Base-by-base conservation (phyloP, 192 early-diverging fungal genomes). In the Phycomyces blakesleeanus region DNA sequence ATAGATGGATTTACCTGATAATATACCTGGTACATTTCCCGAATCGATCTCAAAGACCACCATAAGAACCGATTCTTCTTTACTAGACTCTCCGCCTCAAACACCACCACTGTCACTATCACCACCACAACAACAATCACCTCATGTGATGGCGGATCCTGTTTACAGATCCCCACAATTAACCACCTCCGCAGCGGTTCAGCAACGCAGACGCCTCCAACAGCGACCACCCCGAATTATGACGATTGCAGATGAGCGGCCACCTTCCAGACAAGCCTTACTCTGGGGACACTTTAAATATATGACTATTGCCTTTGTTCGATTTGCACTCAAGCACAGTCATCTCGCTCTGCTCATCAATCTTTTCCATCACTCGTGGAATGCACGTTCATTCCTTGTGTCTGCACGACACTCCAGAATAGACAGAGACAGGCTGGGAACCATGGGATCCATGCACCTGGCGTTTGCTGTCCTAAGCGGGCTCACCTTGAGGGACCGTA, bases 311-410 rank as follows among this genome's bases (percentile, higher is more conserved):
- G 52, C 52, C 1, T 29, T 54, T 1, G 52, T 5, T 4, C 52
- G 24, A 15, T 54, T 54, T 54, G 24, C 26, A 3, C 26, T 47
- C 18, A 47, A 47, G 11, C 44, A 59, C n/a, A 50, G 57, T 57
- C 22, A 59, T 51, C 56, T 64, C 38, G 51, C 41, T 14, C 16
- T 55, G 2, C 21, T 59, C 10, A 20, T 71, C 29, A 64, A 64
- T 67, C 21, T 60, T 24, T 18, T 42, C 22, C 72, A 72, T 51
- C 66, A 50, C 37, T 18, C 10, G 54, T 62, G 67, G 61, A 51
- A 54, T 29, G 64, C 5, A 53, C 55, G 49, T 50, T 42, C 38
- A 12, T 59, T 56, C 6, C 47, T 38, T 18, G 42, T 61, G 29
- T 34, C 29, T 34, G 29, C 39, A 44, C 7, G 49, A 24, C 0